A percentile compares a stretch with the other conserved stretches of the same genome.
phyloP scores from a whole-genome alignment of 371 early-diverging fungal genomes.

The Massospora cicadina region DNA sequence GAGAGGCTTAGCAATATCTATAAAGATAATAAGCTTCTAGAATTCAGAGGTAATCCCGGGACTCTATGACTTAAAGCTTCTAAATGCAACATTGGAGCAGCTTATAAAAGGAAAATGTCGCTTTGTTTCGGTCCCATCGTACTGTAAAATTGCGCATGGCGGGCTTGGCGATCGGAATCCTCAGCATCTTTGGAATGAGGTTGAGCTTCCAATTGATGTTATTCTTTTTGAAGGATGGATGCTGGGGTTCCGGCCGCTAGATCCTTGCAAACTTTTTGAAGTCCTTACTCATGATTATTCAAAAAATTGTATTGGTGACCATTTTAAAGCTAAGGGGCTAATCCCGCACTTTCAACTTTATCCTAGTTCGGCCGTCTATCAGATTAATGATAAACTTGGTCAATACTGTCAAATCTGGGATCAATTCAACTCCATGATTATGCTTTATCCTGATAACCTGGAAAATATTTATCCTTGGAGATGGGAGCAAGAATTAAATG shows the following conservation, averaged over 20 bases:
- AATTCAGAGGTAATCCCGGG: slow-evolving; percentile 69
- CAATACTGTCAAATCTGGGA: slow-evolving; percentile 35
- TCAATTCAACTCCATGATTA: slow-evolving; percentile 56
- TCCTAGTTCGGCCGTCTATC: slow-evolving; percentile 23
- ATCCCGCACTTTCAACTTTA: slow-evolving; percentile 6
- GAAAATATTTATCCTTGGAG: slow-evolving; percentile 67
- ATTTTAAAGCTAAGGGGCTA: not conserved
- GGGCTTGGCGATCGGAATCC: slow-evolving; percentile 70
- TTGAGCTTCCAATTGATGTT: slow-evolving; percentile 42
- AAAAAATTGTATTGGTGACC: too few relatives aligned
- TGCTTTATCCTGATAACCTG: slow-evolving; percentile 35
- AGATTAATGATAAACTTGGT: slow-evolving; percentile 31
- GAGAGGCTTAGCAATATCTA: slow-evolving; percentile 24
- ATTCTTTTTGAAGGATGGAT: slow-evolving; percentile 91
- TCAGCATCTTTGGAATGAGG: slow-evolving; percentile 29
- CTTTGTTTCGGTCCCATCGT: slow-evolving; percentile 39
- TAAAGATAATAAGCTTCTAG: slow-evolving; percentile 43
- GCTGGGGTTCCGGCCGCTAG: slow-evolving; percentile 59
- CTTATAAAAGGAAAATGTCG: slow-evolving; percentile 14
- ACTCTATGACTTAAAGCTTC: slow-evolving; percentile 69
- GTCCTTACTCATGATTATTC: slow-evolving; percentile 14
- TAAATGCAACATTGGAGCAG: slow-evolving; percentile 25
- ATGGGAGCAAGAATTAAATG: slow-evolving; percentile 52
- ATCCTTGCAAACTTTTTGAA: slow-evolving; percentile 16
- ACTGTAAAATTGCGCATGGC: slow-evolving; percentile 50